These are phyloP conservation scores for Penicillium sp. DNA, from an alignment of 2,329 filamentous ascomycete species.

Conservation along the genomic window DNA sequence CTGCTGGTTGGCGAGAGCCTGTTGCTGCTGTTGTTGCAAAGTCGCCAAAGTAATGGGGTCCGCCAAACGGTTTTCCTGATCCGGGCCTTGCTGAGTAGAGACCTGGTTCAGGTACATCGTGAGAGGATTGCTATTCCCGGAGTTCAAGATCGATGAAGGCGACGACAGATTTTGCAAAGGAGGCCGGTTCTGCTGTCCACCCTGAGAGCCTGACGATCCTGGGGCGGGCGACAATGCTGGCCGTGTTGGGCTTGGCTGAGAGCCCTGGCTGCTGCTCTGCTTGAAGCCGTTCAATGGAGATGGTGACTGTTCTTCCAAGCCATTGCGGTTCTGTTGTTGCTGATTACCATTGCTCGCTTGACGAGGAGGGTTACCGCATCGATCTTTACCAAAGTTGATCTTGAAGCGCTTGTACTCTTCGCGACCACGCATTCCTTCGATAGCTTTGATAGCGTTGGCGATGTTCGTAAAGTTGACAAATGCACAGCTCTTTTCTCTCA, in stretches of 20 bases:
- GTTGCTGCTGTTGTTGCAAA: conserved; percentile 60
- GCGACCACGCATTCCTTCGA: conserved; percentile 88
- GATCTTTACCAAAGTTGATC: conserved; percentile 99
- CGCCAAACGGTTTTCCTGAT: conserved; percentile 55
- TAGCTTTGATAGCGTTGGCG: conserved; percentile 98
- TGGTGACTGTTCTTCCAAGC: conserved; percentile 53
- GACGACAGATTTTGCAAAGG: conserved; percentile 53
- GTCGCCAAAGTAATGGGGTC: conserved; percentile 40
- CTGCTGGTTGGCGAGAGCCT: conserved; percentile 68
- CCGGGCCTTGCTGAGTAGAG: conserved; percentile 55
- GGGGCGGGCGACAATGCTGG: conserved; percentile 52
- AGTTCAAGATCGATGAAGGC: conserved; percentile 72
- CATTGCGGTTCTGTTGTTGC: conserved; percentile 55
- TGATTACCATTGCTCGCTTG: conserved; percentile 62
- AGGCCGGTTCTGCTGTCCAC: conserved; percentile 54
- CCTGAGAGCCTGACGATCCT: conserved; percentile 51
- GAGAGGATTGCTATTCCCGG: conserved; percentile 76
- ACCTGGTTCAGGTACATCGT: conserved; percentile 91
- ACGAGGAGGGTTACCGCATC: conserved; percentile 91
- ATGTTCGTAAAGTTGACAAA: conserved; percentile 99
- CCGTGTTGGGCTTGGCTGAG: conserved; percentile 59
- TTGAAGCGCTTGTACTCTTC: conserved; percentile 99
- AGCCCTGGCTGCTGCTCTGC: conserved; percentile 51
- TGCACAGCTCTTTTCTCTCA: conserved; percentile 97
- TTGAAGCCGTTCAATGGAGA: conserved; percentile 56